A percentile compares a stretch with the other conserved stretches of the same genome.
phyloP scores from a whole-genome alignment of 345 rosid species.

The Pelargonium nanum region DNA sequence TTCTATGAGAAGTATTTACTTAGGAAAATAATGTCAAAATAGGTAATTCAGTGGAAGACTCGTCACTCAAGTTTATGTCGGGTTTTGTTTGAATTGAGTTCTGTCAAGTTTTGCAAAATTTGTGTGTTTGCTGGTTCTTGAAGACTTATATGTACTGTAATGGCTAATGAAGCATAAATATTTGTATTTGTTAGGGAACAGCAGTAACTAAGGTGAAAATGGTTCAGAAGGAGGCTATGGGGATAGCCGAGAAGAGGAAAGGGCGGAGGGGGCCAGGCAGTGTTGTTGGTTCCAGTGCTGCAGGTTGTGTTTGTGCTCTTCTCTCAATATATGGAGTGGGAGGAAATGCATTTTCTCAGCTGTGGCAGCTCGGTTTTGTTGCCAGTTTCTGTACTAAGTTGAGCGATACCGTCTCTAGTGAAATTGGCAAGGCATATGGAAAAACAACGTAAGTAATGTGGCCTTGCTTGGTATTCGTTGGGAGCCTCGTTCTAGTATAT shows the following conservation, averaged over 20 bases:
- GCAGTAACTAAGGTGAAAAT: constrained; percentile 89
- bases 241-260: constrained; percentile 87
- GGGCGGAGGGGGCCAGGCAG: constrained; percentile 98
- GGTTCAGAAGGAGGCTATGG: constrained; percentile 92
- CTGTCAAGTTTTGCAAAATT: neutral
- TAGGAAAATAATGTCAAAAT: neutral
- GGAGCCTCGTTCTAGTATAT: neutral
- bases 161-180: neutral
- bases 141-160: neutral
- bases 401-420: constrained; percentile 87
- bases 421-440: constrained; percentile 96
- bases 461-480: constrained; percentile 1
- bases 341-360: constrained; percentile 44
- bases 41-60: neutral
- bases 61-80: neutral
- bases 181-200: constrained; percentile 48
- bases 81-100: neutral
- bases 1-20: neutral
- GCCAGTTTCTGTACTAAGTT: constrained; percentile 97
- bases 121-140: neutral
- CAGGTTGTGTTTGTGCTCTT: constrained; percentile 84
- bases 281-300: constrained; percentile 97
- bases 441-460: constrained; percentile 69
- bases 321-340: constrained; percentile 61
- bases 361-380: constrained; percentile 76